Evolutionary conservation across 164 flowering plant genomes (phyloP).

Genomic region (Santalum album): DNA sequence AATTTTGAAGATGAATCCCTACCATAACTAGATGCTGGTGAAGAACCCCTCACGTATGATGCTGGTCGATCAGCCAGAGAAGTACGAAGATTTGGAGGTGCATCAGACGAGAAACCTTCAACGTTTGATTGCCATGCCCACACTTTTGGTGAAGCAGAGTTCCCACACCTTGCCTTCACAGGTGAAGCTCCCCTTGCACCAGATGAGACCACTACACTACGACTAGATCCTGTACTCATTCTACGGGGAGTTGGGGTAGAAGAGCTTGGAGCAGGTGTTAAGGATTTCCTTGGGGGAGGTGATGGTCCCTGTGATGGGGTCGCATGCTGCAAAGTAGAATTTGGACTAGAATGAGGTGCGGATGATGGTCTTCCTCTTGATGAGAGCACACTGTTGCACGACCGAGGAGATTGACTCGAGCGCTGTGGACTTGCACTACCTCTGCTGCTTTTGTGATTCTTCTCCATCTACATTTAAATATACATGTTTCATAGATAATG

Average conservation of each 20-base stretch:
- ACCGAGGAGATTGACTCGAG: conserved; percentile 76
- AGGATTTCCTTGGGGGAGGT: conserved; percentile 60
- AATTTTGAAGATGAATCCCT: conserved; percentile 35
- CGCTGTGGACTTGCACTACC: conserved; percentile 93
- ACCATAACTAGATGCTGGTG: conserved; percentile 88
- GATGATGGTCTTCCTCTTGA: conserved; percentile 72
- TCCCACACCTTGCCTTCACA: conserved; percentile 57
- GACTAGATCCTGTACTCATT: conserved; percentile 56
- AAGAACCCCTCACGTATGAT: conserved; percentile 80
- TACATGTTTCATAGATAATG: not conserved
- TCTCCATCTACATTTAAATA: conserved; percentile 54
- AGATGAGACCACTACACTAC: conserved; percentile 23
- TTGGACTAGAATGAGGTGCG: conserved; percentile 61
- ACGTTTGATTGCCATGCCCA: conserved; percentile 79
- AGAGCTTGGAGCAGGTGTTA: conserved; percentile 56
- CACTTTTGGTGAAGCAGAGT: conserved; percentile 83
- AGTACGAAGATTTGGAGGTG: conserved; percentile 95
- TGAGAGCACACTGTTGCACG: conserved; percentile 33
- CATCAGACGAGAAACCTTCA: conserved; percentile 84
- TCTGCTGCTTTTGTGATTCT: conserved; percentile 56
- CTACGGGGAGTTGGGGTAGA: conserved; percentile 68
- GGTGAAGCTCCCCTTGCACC: conserved; percentile 69
- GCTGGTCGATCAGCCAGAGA: conserved; percentile 85
- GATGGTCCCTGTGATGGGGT: conserved; percentile 69
- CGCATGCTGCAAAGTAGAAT: conserved; percentile 26